Evolutionary conservation across 108 stramenopile genomes (phyloP).

Genomic region (Pseudonitzschia delicatissima): DNA sequence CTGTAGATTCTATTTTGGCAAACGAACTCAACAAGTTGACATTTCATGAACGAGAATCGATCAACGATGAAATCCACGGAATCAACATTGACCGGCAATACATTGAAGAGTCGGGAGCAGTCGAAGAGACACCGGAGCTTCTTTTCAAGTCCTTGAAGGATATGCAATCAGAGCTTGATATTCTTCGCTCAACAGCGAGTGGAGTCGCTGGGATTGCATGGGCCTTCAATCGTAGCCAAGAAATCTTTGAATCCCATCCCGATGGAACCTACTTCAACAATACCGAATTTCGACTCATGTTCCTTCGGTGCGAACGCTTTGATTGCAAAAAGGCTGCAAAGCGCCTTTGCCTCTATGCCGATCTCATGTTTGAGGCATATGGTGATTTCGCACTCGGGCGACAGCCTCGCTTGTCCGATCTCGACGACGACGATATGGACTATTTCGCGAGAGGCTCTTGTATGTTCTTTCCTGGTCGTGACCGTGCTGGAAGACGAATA

Average conservation of each 20-base stretch:
- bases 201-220: too few relatives aligned
- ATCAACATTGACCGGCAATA: too few relatives aligned
- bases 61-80: conserved; percentile 14
- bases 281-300: conserved; percentile 21
- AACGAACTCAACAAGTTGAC: conserved; percentile 13
- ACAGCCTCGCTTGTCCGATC: not conserved
- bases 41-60: not conserved
- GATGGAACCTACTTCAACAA: not conserved
- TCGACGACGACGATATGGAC: not conserved
- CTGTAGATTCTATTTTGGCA: not conserved
- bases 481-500: conserved; percentile 8
- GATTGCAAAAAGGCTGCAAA: conserved; percentile 27
- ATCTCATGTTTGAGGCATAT: not conserved
- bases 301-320: conserved; percentile 38
- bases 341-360: conserved; percentile 29
- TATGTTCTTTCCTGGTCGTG: not conserved
- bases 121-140: too few relatives aligned
- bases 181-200: not conserved
- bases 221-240: not conserved
- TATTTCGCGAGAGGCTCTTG: not conserved
- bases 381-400: not conserved
- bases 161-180: not conserved
- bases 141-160: not conserved
- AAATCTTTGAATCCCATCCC: not conserved
- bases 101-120: too few relatives aligned